Evolutionary conservation across 1,284 basidiomycete genomes (phyloP).

Genomic region (Ceratobasidium sp.): DNA sequence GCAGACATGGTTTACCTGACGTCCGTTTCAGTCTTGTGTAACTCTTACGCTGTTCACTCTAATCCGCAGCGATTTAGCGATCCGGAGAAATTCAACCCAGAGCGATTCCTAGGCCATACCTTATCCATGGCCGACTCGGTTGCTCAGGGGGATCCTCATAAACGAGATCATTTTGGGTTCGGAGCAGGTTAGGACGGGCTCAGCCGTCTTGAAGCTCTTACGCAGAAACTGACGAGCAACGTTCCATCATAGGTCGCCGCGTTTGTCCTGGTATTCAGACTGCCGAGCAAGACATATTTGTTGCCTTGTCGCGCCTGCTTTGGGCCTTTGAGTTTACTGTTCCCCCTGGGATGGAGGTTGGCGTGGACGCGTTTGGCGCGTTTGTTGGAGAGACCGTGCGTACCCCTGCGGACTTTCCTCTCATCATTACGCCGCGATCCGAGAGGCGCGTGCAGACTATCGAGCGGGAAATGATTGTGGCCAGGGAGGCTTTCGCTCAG

Average conservation of each 20-base stretch:
- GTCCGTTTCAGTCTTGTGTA: conserved; percentile 4
- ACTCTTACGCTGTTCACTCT: not conserved
- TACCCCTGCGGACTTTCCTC: not conserved
- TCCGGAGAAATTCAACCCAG: conserved; percentile 85
- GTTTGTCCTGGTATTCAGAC: conserved; percentile 30
- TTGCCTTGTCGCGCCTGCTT: conserved; percentile 30
- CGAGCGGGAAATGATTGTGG: conserved; percentile 18
- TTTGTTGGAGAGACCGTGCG: conserved; percentile 2
- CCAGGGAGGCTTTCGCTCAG: conserved; percentile 9
- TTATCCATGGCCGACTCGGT: conserved; percentile 21
- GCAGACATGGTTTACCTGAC: no score
- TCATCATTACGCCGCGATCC: conserved; percentile 20
- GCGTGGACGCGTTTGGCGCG: not conserved
- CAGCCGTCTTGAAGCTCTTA: not conserved
- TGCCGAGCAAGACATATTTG: conserved; percentile 35
- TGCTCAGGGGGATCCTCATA: conserved; percentile 24
- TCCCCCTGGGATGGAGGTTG: conserved; percentile 12
- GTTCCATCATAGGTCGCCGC: conserved; percentile 17
- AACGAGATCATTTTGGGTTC: conserved; percentile 39
- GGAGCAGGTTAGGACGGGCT: conserved; percentile 24
- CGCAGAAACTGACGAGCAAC: not conserved
- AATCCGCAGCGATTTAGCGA: conserved; percentile 86
- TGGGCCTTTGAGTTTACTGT: conserved; percentile 34
- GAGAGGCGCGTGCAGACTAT: conserved; percentile 6
- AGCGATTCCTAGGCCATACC: conserved; percentile 88